Evolutionary conservation across 805 yeast species (phyloP).

Genomic region (Sugiyamaella boreocaroliniensis): DNA sequence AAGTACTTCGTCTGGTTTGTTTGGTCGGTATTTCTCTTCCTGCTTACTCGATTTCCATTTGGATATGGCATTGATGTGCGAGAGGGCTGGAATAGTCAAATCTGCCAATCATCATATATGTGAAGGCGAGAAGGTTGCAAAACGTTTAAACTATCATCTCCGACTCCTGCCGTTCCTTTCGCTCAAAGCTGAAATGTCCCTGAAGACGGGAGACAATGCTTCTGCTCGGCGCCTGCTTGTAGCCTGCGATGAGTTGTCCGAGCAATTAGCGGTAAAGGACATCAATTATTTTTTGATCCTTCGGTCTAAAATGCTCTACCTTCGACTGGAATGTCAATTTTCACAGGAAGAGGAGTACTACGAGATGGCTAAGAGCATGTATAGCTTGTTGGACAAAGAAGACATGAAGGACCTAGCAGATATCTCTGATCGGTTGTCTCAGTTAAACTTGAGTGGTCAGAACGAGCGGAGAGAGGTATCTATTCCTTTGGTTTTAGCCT

Average conservation of each 20-base stretch:
- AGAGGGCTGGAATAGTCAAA: constrained; percentile 12
- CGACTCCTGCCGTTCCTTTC: constrained; percentile 6
- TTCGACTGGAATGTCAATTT: constrained; percentile 11
- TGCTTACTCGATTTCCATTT: constrained; percentile 9
- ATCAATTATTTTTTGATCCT: constrained; percentile 10
- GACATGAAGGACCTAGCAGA: not conserved
- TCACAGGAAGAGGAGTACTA: constrained; percentile 15
- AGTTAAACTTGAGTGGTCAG: not conserved
- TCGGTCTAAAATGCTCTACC: constrained; percentile 12
- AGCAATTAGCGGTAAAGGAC: constrained; percentile 5
- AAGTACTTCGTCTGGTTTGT: not conserved
- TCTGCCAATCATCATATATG: constrained; percentile 13
- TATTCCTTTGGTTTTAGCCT: not conserved
- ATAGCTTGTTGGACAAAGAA: not conserved
- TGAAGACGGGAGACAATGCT: constrained; percentile 12
- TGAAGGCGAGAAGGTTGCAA: constrained; percentile 14
- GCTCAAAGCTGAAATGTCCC: constrained; percentile 12
- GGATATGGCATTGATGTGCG: constrained; percentile 11
- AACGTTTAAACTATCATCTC: constrained; percentile 1
- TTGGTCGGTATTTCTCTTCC: not conserved
- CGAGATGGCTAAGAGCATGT: constrained; percentile 12
- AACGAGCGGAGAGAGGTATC: not conserved
- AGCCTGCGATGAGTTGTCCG: constrained; percentile 12
- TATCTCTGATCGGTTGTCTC: not conserved
- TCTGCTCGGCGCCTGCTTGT: constrained; percentile 8